phyloP scores from a whole-genome alignment of 2,329 filamentous ascomycete genomes.

The Colletotrichum endophyticum region DNA sequence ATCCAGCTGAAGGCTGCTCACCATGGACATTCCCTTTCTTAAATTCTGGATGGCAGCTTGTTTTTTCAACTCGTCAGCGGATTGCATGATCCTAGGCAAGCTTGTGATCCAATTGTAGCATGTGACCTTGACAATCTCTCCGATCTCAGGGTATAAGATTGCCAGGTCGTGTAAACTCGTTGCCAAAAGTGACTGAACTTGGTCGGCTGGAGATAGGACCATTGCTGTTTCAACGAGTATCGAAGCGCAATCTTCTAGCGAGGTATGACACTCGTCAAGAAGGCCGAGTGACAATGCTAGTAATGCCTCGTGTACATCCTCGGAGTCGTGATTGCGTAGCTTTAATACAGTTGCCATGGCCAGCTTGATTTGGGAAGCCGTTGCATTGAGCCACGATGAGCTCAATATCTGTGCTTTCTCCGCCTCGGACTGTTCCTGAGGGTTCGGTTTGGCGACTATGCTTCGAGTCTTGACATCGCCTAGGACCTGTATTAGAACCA shows the following conservation, averaged over 20 bases:
- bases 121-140: constrained; percentile 69
- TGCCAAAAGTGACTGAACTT: constrained; percentile 38
- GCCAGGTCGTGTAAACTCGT: constrained; percentile 67
- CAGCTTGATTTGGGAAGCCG: constrained; percentile 79
- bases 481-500: constrained; percentile 59
- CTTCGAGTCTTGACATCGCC: constrained; percentile 61
- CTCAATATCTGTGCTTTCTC: constrained; percentile 46
- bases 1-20: constrained; percentile 67
- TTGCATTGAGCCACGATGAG: constrained; percentile 77
- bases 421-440: constrained; percentile 19
- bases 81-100: constrained; percentile 82
- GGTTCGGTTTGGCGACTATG: constrained; percentile 40
- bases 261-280: constrained; percentile 78
- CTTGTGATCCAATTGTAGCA: constrained; percentile 83
- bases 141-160: constrained; percentile 64
- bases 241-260: constrained; percentile 70
- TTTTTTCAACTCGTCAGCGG: constrained; percentile 81
- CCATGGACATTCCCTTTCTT: constrained; percentile 71
- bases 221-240: constrained; percentile 85
- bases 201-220: constrained; percentile 62
- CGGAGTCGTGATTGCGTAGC: constrained; percentile 72
- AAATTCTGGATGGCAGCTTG: constrained; percentile 76
- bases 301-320: constrained; percentile 72
- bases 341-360: constrained; percentile 80
- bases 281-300: constrained; percentile 75